phyloP scores from a whole-genome alignment of 2,329 filamentous ascomycete genomes.

The Penicillium italicum region DNA sequence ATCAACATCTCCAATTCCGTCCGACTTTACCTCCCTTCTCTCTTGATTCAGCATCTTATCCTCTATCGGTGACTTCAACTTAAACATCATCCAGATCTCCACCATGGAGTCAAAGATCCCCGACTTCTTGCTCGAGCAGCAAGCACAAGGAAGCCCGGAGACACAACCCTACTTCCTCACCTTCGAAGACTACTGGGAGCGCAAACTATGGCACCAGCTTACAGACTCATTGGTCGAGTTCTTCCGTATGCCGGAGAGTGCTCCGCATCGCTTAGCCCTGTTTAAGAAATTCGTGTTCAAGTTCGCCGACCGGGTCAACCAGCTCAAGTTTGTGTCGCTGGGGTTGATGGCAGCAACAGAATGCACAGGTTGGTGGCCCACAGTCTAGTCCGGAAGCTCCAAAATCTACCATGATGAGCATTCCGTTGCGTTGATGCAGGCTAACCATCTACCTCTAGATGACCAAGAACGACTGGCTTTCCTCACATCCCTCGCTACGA shows the following conservation, averaged over 20 bases:
- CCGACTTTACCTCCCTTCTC: constrained; percentile 7
- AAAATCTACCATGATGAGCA: neutral
- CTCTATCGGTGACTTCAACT: neutral
- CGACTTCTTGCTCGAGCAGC: constrained; percentile 87
- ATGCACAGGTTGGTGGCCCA: constrained; percentile 49
- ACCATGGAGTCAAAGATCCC: constrained; percentile 82
- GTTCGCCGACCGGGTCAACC: constrained; percentile 98
- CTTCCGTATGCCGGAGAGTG: constrained; percentile 79
- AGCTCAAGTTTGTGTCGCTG: constrained; percentile 90
- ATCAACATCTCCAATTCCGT: constrained; percentile 10
- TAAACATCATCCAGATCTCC: constrained; percentile 14
- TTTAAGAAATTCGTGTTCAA: constrained; percentile 94
- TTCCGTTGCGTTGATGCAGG: constrained; percentile 3
- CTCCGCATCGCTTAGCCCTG: constrained; percentile 77
- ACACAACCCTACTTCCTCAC: constrained; percentile 82
- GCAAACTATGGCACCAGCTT: constrained; percentile 98
- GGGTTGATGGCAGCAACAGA: constrained; percentile 83
- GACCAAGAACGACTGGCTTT: constrained; percentile 82
- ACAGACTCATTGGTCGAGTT: constrained; percentile 84
- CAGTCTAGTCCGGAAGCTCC: neutral
- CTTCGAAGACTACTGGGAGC: constrained; percentile 97
- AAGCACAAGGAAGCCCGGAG: constrained; percentile 80
- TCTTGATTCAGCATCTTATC: neutral
- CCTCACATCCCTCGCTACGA: constrained; percentile 75
- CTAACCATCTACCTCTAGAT: constrained; percentile 53